Conservation (phyloP, 495 filamentous ascomycete species). For the Tuber magnatum region DNA sequence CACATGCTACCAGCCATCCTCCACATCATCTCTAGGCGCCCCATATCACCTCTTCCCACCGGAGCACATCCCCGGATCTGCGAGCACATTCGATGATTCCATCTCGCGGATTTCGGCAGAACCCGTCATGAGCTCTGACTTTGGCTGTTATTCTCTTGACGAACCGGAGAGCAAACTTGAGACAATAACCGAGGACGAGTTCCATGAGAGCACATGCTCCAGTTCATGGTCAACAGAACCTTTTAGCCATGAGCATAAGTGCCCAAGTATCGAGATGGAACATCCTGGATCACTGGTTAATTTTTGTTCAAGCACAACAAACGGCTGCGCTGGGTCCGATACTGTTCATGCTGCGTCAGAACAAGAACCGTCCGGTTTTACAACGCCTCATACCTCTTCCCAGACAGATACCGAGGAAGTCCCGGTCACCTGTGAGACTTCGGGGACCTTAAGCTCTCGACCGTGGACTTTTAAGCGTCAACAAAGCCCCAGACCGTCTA, state of each 20-base stretch:
- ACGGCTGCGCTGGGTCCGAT: neutral
- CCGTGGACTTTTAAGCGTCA: neutral
- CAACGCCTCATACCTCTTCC: neutral
- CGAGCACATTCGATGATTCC: neutral
- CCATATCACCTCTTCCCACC: neutral
- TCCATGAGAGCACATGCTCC: neutral
- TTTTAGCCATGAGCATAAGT: neutral
- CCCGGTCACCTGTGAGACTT: neutral
- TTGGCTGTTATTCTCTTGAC: neutral
- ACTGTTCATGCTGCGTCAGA: neutral
- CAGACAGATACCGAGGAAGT: neutral
- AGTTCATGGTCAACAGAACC: neutral
- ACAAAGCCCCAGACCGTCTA: neutral
- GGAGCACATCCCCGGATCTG: neutral
- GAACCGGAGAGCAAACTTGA: neutral
- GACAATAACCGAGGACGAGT: constrained; percentile 1
- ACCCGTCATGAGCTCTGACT: neutral
- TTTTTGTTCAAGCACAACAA: neutral
- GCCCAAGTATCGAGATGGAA: constrained; percentile 7
- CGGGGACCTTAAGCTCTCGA: neutral
- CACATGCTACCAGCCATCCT: neutral
- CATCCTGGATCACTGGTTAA: constrained; percentile 23
- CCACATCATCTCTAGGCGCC: neutral
- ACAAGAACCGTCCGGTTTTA: neutral
- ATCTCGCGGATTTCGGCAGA: neutral